Evolutionary conservation across 805 yeast genomes (phyloP).

Genomic region (Kregervanrija fluxuum): DNA sequence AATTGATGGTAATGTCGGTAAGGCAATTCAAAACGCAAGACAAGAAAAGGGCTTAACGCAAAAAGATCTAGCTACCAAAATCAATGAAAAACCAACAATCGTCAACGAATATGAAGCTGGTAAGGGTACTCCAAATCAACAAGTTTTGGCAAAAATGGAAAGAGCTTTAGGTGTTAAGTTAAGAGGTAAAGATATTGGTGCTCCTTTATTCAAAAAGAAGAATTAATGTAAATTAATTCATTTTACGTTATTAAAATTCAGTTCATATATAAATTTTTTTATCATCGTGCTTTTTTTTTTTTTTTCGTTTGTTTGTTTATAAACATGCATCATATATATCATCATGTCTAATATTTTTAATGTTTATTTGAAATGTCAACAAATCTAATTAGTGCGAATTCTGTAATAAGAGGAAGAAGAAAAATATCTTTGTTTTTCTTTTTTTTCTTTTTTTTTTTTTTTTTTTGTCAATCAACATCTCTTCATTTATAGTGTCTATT

Average conservation of each 20-base stretch:
- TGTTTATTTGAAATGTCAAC: not conserved
- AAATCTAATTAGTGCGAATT: not conserved
- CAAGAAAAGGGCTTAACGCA: constrained; percentile 85
- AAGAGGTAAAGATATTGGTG: constrained; percentile 93
- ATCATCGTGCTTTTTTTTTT: too few species aligned
- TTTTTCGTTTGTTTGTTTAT: too few species aligned
- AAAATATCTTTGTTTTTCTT: not conserved
- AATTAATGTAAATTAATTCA: constrained; percentile 10
- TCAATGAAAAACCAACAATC: constrained; percentile 93
- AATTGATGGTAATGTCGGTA: constrained; percentile 77
- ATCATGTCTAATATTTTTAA: not conserved
- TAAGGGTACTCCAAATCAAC: constrained; percentile 95
- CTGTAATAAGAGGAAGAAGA: not conserved
- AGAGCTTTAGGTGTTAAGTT: constrained; percentile 90
- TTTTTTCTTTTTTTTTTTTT: not conserved
- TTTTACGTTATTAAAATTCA: too few species aligned
- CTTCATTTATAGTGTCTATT: not conserved
- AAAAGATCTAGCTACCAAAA: constrained; percentile 91
- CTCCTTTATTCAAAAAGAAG: constrained; percentile 65
- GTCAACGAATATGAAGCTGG: constrained; percentile 97
- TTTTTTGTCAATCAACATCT: not conserved
- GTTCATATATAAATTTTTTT: too few species aligned
- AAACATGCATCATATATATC: too few species aligned
- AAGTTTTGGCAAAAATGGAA: constrained; percentile 84
- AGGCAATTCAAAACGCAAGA: constrained; percentile 78